phyloP scores from a whole-genome alignment of 2,329 filamentous ascomycete genomes.

The Emmonsia crescens region DNA sequence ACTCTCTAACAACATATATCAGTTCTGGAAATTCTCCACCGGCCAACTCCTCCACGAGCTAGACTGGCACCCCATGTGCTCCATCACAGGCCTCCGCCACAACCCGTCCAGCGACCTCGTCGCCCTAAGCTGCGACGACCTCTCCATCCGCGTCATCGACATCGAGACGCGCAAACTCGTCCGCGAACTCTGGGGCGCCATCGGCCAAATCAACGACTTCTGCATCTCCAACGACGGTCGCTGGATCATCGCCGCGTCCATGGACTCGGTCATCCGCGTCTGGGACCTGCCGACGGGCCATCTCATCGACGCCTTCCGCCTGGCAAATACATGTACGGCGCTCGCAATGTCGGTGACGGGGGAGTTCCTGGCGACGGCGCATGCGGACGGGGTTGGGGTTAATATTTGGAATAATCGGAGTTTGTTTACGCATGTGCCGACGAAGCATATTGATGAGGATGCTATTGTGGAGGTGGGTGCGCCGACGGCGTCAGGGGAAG shows the following conservation, averaged over 20 bases:
- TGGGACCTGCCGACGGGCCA: constrained; percentile 97
- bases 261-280: constrained; percentile 67
- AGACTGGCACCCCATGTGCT: constrained; percentile 68
- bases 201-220: constrained; percentile 63
- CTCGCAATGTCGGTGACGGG: constrained; percentile 82
- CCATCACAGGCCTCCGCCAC: constrained; percentile 66
- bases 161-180: constrained; percentile 83
- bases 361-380: constrained; percentile 86
- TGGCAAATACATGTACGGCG: constrained; percentile 68
- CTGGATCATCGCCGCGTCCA: constrained; percentile 83
- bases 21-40: constrained; percentile 90
- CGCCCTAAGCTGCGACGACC: constrained; percentile 79
- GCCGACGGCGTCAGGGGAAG: constrained; percentile 74
- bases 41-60: constrained; percentile 71
- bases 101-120: constrained; percentile 75
- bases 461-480: constrained; percentile 55
- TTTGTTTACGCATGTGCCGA: constrained; percentile 79
- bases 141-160: constrained; percentile 79
- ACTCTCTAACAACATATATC: background rate
- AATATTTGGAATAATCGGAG: constrained; percentile 92
- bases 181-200: constrained; percentile 80
- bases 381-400: constrained; percentile 74
- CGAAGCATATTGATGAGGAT: constrained; percentile 69
- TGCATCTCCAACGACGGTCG: constrained; percentile 86
- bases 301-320: constrained; percentile 80